A percentile compares a stretch with the other conserved stretches of the same genome.
phyloP scores from a whole-genome alignment of 1,284 basidiomycete species.

The Chiua sp. region DNA sequence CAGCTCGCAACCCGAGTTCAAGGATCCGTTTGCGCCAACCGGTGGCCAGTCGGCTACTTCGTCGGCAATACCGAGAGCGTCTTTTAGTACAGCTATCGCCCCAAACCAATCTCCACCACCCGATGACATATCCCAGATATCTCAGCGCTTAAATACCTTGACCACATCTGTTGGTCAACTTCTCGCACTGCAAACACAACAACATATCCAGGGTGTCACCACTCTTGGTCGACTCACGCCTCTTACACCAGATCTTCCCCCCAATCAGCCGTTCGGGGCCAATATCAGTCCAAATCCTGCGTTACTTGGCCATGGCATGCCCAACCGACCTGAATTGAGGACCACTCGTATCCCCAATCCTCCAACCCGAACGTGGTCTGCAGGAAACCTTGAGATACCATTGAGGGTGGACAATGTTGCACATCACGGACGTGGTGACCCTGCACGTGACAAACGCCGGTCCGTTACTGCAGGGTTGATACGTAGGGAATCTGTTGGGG shows the following conservation, averaged over 20 bases:
- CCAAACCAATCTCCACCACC: constrained; percentile 67
- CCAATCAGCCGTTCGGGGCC: constrained; percentile 53
- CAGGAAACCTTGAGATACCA: constrained; percentile 75
- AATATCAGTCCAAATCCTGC: constrained; percentile 43
- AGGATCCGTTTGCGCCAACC: constrained; percentile 71
- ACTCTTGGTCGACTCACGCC: constrained; percentile 49
- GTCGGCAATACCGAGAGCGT: constrained; percentile 58
- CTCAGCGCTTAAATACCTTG: constrained; percentile 80
- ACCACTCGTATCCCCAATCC: constrained; percentile 63
- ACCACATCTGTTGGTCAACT: constrained; percentile 90
- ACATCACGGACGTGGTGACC: constrained; percentile 34
- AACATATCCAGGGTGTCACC: constrained; percentile 55
- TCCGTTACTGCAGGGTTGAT: constrained; percentile 66
- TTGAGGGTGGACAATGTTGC: constrained; percentile 53
- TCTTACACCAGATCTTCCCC: constrained; percentile 54
- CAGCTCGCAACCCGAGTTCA: constrained; percentile 67
- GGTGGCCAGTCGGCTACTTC: constrained; percentile 41
- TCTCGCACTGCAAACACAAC: constrained; percentile 76
- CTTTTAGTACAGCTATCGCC: constrained; percentile 64
- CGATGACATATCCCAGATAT: constrained; percentile 79
- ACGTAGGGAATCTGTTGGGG: constrained; percentile 77
- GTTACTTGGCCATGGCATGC: constrained; percentile 60
- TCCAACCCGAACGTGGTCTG: constrained; percentile 82
- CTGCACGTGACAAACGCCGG: constrained; percentile 71
- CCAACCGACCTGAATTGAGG: constrained; percentile 64